Base-by-base conservation (phyloP, 2,329 filamentous ascomycete genomes). In the Rasamsonia emersonii region DNA sequence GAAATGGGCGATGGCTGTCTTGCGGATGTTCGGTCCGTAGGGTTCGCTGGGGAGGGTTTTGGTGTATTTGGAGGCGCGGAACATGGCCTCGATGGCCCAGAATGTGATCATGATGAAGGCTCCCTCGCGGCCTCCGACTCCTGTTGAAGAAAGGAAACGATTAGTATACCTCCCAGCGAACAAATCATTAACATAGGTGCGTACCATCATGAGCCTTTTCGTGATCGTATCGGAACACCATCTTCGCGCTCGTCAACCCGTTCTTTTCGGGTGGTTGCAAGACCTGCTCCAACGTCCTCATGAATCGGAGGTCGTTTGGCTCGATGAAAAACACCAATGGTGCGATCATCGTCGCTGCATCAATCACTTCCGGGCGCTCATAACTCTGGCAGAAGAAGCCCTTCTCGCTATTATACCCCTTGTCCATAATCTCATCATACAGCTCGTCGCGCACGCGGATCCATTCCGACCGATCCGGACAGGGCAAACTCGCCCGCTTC, bases 61-160 rank as follows among this genome's bases (percentile, higher is more conserved):
- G 37, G 57, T 45, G 31, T 52, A 56, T 30, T 39, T 45, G 10
- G 51, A 44, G 13, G 54, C 80, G 18, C 82, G 70, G 18, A 80
- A 83, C 59, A 86, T 70, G 15, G 82, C 80, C 57, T 86, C 82
- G 9, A 86, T 79, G 0, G 86, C 72, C 82, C 82, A 86, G 53
- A 86, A 86, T 1, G 81, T 86, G 50, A 81, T 85, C 80, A 86
- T 86, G 48, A 72, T 77, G 51, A 86, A 86, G 13, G 81, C 80
- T 14, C 82, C 82, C 57, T 86, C 82, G 31, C 71, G 68, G 11
- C 82, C 82, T 21, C 80, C 79, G 6, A 86, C 79, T 18, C 80
- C 79, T 81, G 42, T 35, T 32, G 14, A 38, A 40, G 37, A 35
- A 40, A 35, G 19, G 18, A n/a, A 23, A 8, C 23, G 13, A 20